phyloP scores from a whole-genome alignment of 73 alveolate species.

The Effrenium voratum region DNA sequence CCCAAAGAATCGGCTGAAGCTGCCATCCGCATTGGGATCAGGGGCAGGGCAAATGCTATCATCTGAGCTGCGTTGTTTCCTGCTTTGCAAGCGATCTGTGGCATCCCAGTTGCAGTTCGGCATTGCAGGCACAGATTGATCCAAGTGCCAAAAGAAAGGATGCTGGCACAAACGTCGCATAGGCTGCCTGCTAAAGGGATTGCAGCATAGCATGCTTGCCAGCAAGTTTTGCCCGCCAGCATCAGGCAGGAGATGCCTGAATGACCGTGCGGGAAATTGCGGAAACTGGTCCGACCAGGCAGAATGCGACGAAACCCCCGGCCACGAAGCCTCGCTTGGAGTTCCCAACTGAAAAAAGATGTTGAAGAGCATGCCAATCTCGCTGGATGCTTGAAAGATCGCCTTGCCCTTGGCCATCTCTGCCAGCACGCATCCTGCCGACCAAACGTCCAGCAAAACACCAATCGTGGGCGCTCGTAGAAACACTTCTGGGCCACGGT shows the following conservation, averaged over 20 bases:
- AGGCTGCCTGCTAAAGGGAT: conserved; percentile 26
- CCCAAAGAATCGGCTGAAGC: neutral
- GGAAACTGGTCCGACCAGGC: conserved; percentile 76
- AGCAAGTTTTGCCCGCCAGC: neutral
- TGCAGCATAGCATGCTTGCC: conserved; percentile 27
- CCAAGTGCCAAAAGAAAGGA: conserved; percentile 7
- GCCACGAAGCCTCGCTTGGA: conserved; percentile 53
- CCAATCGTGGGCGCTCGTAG: conserved; percentile 90
- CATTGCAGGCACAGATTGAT: neutral
- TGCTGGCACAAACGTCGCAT: conserved; percentile 29
- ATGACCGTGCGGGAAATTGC: neutral
- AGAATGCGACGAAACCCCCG: conserved; percentile 53
- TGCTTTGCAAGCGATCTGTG: neutral
- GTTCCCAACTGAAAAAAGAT: conserved; percentile 70
- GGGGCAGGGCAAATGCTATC: neutral
- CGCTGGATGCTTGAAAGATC: conserved; percentile 96
- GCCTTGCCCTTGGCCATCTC: conserved; percentile 97
- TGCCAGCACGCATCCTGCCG: conserved; percentile 96
- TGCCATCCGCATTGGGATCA: neutral
- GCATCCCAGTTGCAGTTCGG: neutral
- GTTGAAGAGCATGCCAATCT: conserved; percentile 95
- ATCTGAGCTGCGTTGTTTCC: neutral
- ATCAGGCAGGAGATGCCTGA: neutral
- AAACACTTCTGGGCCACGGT: conserved; percentile 96
- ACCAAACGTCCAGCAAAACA: conserved; percentile 96